A percentile compares a stretch with the other conserved stretches of the same genome.
Conservation (phyloP, 352 stramenopile species). For the Chrysophaeum taylorii region DNA sequence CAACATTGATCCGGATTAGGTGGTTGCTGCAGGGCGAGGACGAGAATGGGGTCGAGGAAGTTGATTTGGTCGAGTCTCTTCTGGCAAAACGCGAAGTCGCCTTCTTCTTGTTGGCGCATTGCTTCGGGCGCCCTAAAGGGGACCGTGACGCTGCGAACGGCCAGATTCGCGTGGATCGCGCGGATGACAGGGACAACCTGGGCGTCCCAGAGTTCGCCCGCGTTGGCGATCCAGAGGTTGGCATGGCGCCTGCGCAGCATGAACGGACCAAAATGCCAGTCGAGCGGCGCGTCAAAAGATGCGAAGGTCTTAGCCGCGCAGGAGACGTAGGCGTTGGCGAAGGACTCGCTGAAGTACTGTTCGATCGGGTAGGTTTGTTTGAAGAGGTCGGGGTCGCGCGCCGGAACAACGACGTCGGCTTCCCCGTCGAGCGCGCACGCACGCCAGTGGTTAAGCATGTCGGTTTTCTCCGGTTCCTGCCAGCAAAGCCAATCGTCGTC, state of each 20-base stretch:
- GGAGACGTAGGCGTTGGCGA: constrained; percentile 41
- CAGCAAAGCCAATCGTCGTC: constrained; percentile 32
- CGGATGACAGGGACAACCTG: constrained; percentile 39
- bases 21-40: background rate
- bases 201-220: constrained; percentile 39
- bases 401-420: constrained; percentile 32
- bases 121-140: constrained; percentile 33
- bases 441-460: constrained; percentile 35
- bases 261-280: constrained; percentile 44
- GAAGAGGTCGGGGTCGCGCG: constrained; percentile 32
- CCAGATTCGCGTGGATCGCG: constrained; percentile 22
- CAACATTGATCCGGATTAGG: too few relatives aligned
- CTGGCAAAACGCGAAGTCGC: constrained; percentile 30
- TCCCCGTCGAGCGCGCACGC: constrained; percentile 16
- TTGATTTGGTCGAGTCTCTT: constrained; percentile 44
- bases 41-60: background rate
- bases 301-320: constrained; percentile 22
- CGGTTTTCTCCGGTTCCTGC: constrained; percentile 42
- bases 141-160: constrained; percentile 30
- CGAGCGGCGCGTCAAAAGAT: constrained; percentile 23
- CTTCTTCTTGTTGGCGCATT: constrained; percentile 43
- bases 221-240: constrained; percentile 33
- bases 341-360: constrained; percentile 45
- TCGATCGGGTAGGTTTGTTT: constrained; percentile 40
- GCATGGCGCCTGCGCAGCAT: constrained; percentile 29